Evolutionary conservation across 345 rosid species (phyloP), one percentile per base, ranked within the genome.

Genomic region (Microcos paniculata): DNA sequence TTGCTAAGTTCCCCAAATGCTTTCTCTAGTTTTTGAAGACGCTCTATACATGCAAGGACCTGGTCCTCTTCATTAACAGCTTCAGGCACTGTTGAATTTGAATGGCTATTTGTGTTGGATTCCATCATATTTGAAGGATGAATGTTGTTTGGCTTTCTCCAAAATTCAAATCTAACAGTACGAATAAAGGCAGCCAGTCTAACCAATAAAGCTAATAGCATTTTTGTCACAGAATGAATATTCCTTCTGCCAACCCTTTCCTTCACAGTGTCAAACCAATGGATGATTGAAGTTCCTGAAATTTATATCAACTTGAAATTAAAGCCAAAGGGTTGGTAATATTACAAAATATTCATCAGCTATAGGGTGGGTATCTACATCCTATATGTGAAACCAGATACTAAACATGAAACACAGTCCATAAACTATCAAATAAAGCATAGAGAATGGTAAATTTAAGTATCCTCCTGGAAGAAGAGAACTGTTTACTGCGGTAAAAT

Each of bases 11-110:
- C 93, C 71, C 88, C 90, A 0, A 87, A 76, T 66, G 66, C 76
- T 65, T 85, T 89, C 86, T 95, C 99, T 53, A 93, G 86, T 74
- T 83, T 81, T 87, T 87, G 81, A 70, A 95, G 92, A 21, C 96
- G 97, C 45, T 93, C 92, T 51, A 93, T 70, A 76, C 92, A 95
- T 15, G 92, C 96, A 73, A 49, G 78, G 28, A 93, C 73, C 62
- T 2, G 72, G 69, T 91, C 90, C 72, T 83, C 87, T 74, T 88
- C 84, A 21, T 21, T 81, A 59, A 65, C 77, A 66, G 70, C 69
- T 66, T 77, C 87, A 24, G 52, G 75, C 35, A 61, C 19, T 38
- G 35, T 5, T 14, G 70, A 35, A 55, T 31, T 85, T 59, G 83
- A 68, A 53, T 64, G 78, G 62, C 66, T 70, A 62, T 73, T 75